Evolutionary conservation across 2,329 filamentous ascomycete genomes (phyloP), one percentile per base, ranked within the genome.

Genomic region (Raffaelea albimanens): DNA sequence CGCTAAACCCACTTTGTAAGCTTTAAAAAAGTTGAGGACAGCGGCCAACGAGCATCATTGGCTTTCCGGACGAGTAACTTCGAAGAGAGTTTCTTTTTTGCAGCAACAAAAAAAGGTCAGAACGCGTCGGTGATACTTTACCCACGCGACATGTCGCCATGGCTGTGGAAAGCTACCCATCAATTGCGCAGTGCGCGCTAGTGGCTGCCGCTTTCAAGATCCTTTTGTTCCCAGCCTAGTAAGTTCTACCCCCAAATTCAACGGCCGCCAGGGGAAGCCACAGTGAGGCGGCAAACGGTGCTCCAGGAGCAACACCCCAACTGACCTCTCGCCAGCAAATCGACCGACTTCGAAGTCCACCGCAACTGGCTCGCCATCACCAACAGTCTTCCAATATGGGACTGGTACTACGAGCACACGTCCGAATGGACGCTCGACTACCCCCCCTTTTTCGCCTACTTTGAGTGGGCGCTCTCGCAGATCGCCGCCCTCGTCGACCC

Each of bases 381-480:
- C 4, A 76, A 95, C 67, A 95, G 86, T 52, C 75, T 97, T 19
- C 87, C 91, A 3, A 68, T 90, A 44, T 81, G 85, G 64, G 75
- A 94, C 56, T 98, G 93, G 93, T 98, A 98, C 68, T 90, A 84
- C 62, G 93, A 98, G 73, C 85, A 90, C 69, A 95, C 90, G 2
- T 98, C 93, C 50, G 88, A 97, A 87, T 98, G 93, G 93, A 98
- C 93, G 0, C 83, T 98, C 60, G 93, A 98, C 69, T 98, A 98
- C 63, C 93, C 93, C 29, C 93, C 93, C 8, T 96, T 97, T 69
- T 98, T 98, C 62, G 93, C 93, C 56, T 90, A 86, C 63, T 96
- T 97, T 68, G 93, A 98, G 73, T 97, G 88, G 88, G 63, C 82
- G 40, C 75, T 98, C 58, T 93, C 91, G 42, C 86, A 93, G 58